Percentiles rank a stretch among this genome's conserved stretches.
These are phyloP conservation scores for Leccinum ponderosum DNA, from an alignment of 1,284 basidiomycete genomes.

Conservation along the genomic window DNA sequence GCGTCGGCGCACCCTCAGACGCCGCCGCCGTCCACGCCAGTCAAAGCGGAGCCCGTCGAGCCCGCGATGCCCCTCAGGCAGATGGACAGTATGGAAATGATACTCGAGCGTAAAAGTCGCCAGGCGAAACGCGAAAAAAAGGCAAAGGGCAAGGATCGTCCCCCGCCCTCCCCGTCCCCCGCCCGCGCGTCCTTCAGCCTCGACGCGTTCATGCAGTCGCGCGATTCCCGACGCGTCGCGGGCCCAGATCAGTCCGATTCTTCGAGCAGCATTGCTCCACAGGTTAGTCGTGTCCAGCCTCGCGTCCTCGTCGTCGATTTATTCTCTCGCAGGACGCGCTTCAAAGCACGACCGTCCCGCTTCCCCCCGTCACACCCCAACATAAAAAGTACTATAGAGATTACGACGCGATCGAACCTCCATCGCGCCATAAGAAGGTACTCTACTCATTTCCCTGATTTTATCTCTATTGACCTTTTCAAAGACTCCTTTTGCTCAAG, in stretches of 20 bases:
- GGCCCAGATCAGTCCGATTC: slow-evolving; percentile 30
- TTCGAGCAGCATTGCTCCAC: slow-evolving; percentile 23
- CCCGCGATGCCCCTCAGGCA: slow-evolving; percentile 48
- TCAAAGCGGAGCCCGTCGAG: slow-evolving; percentile 61
- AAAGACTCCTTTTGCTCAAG: slow-evolving; percentile 19
- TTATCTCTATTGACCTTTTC: slow-evolving; percentile 6
- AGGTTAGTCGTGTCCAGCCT: slow-evolving; percentile 33
- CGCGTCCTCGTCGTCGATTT: slow-evolving; percentile 22
- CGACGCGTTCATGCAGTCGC: slow-evolving; percentile 53
- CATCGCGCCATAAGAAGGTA: slow-evolving; percentile 39
- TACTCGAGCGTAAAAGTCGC: slow-evolving; percentile 64
- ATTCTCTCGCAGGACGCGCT: slow-evolving; percentile 28
- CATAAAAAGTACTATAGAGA: slow-evolving; percentile 60
- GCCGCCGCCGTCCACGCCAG: slow-evolving; percentile 52
- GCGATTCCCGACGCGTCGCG: slow-evolving; percentile 51
- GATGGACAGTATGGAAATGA: slow-evolving; percentile 70
- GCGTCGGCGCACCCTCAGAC: slow-evolving; percentile 35
- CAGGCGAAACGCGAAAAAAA: slow-evolving; percentile 54
- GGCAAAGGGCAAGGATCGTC: slow-evolving; percentile 46
- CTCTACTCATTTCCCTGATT: not conserved
- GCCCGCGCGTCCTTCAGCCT: slow-evolving; percentile 42
- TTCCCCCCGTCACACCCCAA: slow-evolving; percentile 51
- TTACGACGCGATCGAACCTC: slow-evolving; percentile 46
- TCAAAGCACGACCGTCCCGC: slow-evolving; percentile 28
- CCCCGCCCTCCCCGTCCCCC: slow-evolving; percentile 51